Conservation (phyloP, 805 yeast genomes). For the Starmerella vitae region DNA sequence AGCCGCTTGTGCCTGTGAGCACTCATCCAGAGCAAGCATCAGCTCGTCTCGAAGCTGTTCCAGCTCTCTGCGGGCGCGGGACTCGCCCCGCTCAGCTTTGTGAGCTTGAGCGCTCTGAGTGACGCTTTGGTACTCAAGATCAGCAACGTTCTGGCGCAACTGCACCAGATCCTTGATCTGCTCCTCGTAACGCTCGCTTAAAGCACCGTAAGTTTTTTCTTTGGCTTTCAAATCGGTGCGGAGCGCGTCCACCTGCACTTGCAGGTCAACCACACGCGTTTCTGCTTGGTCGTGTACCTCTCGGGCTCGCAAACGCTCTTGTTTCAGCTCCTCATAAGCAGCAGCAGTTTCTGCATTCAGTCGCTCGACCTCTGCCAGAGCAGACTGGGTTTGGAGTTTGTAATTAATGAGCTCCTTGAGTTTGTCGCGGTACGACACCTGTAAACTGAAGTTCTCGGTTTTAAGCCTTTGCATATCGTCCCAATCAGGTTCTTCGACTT, state of each 20-base stretch:
- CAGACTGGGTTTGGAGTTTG: conserved; percentile 4
- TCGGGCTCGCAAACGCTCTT: conserved; percentile 2
- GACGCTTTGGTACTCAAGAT: conserved; percentile 6
- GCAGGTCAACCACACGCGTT: conserved; percentile 7
- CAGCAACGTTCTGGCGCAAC: conserved; percentile 4
- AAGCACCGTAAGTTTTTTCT: conserved; percentile 2
- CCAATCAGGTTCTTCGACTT: background rate
- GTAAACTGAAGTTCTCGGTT: conserved; percentile 7
- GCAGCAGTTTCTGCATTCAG: conserved; percentile 1
- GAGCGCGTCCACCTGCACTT: conserved; percentile 1
- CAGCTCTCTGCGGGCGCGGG: conserved; percentile 4
- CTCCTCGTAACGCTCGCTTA: conserved; percentile 7
- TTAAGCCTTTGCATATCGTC: conserved; percentile 2
- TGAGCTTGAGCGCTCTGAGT: conserved; percentile 3
- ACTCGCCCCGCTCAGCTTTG: conserved; percentile 3
- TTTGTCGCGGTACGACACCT: conserved; percentile 8
- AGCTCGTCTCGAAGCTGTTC: conserved; percentile 13
- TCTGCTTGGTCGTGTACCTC: conserved; percentile 2
- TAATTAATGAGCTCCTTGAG: conserved; percentile 7
- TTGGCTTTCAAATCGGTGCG: conserved; percentile 5
- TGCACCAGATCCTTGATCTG: conserved; percentile 10
- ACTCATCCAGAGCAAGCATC: conserved; percentile 6
- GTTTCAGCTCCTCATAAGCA: conserved; percentile 2
- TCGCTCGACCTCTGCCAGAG: conserved; percentile 4
- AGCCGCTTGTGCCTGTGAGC: conserved; percentile 21